Base-by-base conservation (phyloP, 1,284 basidiomycete genomes). In the Pseudozyma sp. region DNA sequence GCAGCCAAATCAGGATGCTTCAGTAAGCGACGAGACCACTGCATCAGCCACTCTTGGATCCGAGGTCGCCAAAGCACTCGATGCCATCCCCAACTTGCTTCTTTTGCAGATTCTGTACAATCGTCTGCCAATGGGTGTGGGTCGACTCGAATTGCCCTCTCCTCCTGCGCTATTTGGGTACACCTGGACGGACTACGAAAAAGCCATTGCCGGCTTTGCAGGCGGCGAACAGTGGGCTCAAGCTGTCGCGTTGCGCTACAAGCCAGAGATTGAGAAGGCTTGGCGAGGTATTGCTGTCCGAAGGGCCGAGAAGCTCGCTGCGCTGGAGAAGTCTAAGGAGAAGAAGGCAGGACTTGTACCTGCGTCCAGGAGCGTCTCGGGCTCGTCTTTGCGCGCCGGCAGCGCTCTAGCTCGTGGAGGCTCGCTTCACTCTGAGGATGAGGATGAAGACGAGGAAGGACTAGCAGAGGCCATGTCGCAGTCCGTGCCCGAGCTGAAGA, bases 101-200 rank as follows among this genome's bases (percentile, higher is more conserved):
- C 76, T 84, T 1, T 53, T 83, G 25, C 83, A 84, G 19, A 70
- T 83, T 36, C 71, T 81, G 13, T 83, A 78, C 70, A 75, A 76
- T 38, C 80, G 82, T 3, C 66, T 83, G 34, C 82, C 82, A 1
- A 56, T 73, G 31, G 55, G 65, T n/a, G 45, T 66, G 31, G 63
- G 70, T 2, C 50, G 61, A 2, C 51, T 73, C n/a, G 72, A 75
- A 38, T 57, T 83, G 3, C 75, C 77, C 14, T 66, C 77, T 5
- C 82, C 82, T n/a, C 82, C 81, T 7, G 70, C 59, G 35, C 48
- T 80, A 12, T 83, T 82, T 21, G 68, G 73, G 39, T 80, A 78
- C 56, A 65, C 77, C 1, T 84, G 83, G 83, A 47, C 51, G 21
- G 73, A 82, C 21, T 84, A 84, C 62, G 80, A 82, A 16, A 62